Evolutionary conservation across 345 rosid genomes (phyloP), one percentile per base, ranked within the genome.

Genomic region (Punica granatum): DNA sequence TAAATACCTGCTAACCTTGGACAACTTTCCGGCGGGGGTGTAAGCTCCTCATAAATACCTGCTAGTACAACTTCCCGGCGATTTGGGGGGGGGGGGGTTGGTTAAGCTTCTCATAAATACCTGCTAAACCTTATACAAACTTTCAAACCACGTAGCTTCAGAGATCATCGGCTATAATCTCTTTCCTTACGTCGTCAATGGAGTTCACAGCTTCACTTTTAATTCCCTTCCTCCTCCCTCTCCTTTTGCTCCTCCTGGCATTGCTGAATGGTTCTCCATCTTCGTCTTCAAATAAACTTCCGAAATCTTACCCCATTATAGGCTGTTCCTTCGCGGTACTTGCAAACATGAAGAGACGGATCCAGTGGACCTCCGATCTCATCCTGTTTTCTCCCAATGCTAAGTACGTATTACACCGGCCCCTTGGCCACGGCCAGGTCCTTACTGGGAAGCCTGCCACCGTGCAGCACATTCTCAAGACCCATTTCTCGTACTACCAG

Each of bases 381-480:
- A 71, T 85, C 32, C 75, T 74, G 16, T 67, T 58, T 69, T 80
- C 83, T 4, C 87, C 84, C 34, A 66, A 86, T 0, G 81, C 85
- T 4, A 83, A 88, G 7, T 83, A 75, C 18, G 15, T 56, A 59
- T 66, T 85, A 36, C 71, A 74, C 42, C 69, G 71, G 28, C 77
- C 77, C 3, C 65, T 83, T 25, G 85, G 83, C 4, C 4, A 0
- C 34, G 68, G 71, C 30, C 69, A 43, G 6, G 65, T 79, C 71
- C 21, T 75, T 67, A 90, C 93, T 7, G 88, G 86, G 1, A 81
- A 89, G 66, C 92, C 89, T 0, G 75, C 77, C 9, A 82, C 80
- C 46, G 88, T 89, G 46, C 79, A 80, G 62, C 86, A 73, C 59
- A 76, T 87, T 0, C 89, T 87, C 76, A 87, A 85, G 69, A 78